phyloP scores from a whole-genome alignment of 2,329 filamentous ascomycete species.

The Phialophora macrospora region DNA sequence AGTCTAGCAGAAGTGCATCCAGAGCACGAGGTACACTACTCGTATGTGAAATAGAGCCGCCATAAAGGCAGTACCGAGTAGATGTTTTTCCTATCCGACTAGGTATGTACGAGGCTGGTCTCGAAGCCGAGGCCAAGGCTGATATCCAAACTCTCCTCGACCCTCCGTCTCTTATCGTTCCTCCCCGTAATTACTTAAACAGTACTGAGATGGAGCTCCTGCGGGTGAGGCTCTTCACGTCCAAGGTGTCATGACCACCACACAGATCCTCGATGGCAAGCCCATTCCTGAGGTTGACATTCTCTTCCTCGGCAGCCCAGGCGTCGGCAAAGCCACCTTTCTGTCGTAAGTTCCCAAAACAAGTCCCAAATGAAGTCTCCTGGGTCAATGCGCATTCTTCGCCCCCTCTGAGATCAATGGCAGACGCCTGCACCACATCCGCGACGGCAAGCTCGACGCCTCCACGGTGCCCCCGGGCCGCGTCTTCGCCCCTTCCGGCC shows the following conservation, averaged over 20 bases:
- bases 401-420: conserved; percentile 7
- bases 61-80: too few species aligned
- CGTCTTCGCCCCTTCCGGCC: conserved; percentile 58
- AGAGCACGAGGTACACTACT: too few species aligned
- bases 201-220: not conserved
- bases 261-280: conserved; percentile 22
- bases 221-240: not conserved
- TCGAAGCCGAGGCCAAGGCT: conserved; percentile 10
- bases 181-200: not conserved
- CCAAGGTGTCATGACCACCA: conserved; percentile 13
- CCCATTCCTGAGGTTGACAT: conserved; percentile 48
- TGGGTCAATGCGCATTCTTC: not conserved
- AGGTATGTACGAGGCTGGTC: too few species aligned
- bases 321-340: conserved; percentile 67
- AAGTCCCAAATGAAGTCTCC: not conserved
- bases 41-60: too few species aligned
- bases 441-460: conserved; percentile 42
- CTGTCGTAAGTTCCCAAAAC: conserved; percentile 43
- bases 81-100: too few species aligned
- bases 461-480: conserved; percentile 42
- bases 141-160: conserved; percentile 7
- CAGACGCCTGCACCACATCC: conserved; percentile 30
- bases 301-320: conserved; percentile 63
- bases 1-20: too few species aligned
- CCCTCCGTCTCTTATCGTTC: not conserved